Evolutionary conservation across 2,329 filamentous ascomycete genomes (phyloP).

Genomic region (Aspergillus tamarii): DNA sequence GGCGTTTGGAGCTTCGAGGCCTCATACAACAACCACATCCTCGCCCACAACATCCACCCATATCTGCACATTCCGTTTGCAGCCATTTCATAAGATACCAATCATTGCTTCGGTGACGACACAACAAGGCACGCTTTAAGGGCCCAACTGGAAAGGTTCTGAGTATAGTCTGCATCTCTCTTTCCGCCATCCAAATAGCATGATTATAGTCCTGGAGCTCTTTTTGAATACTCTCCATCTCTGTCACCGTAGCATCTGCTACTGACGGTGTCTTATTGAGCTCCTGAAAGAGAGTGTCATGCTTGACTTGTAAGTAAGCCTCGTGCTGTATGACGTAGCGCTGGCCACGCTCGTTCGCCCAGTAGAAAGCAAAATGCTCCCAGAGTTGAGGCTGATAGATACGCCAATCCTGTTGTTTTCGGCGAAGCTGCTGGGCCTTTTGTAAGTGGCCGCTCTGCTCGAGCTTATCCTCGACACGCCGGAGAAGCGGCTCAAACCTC

Average conservation of each 20-base stretch:
- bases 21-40: not conserved
- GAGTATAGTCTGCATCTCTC: not conserved
- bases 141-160: not conserved
- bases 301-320: fast-evolving
- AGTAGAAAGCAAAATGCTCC: not conserved
- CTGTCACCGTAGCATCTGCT: not conserved
- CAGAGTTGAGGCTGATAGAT: not conserved
- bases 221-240: not conserved
- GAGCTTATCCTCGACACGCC: not conserved
- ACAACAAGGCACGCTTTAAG: not conserved
- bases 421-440: not conserved
- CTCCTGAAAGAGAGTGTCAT: not conserved
- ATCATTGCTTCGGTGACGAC: not conserved
- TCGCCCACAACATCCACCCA: not conserved
- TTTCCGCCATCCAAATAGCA: not conserved
- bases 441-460: not conserved
- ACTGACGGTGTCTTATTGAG: fast-evolving
- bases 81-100: not conserved
- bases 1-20: not conserved
- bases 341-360: fast-evolving
- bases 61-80: not conserved
- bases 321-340: fast-evolving
- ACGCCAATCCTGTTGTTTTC: no score
- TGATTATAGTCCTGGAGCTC: fast-evolving
- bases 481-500: not conserved